Evolutionary conservation across 2,329 filamentous ascomycete genomes (phyloP).

Genomic region (Scedosporium dehoogii): DNA sequence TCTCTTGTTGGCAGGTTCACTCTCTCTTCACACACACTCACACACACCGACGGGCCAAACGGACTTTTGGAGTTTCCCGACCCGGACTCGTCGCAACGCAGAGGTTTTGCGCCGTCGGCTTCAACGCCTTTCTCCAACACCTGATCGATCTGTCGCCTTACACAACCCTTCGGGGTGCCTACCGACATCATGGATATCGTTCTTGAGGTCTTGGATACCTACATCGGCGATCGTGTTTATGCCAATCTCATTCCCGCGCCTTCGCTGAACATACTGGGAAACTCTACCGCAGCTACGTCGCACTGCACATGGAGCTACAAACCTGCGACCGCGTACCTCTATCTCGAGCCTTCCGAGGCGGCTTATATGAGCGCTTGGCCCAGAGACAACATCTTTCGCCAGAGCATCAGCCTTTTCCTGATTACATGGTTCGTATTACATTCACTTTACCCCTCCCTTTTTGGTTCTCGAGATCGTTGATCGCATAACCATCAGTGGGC

Average conservation of each 20-base stretch:
- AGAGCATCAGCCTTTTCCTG: conserved; percentile 65
- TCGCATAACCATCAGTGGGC: neutral
- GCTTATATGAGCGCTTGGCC: conserved; percentile 72
- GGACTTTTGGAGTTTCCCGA: too few relatives aligned
- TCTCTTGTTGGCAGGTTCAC: too few relatives aligned
- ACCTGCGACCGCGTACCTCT: conserved; percentile 62
- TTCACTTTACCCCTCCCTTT: too few relatives aligned
- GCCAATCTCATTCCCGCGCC: conserved; percentile 57
- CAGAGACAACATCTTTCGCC: conserved; percentile 68
- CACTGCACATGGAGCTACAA: conserved; percentile 59
- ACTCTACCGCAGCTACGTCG: conserved; percentile 41
- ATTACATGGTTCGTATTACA: conserved; percentile 64
- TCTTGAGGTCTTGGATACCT: conserved; percentile 76
- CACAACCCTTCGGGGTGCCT: too few relatives aligned
- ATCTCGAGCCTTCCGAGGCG: conserved; percentile 59
- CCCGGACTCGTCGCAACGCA: too few relatives aligned
- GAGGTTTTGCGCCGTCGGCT: neutral
- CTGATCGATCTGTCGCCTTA: too few relatives aligned
- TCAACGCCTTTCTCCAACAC: too few relatives aligned
- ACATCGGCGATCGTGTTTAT: conserved; percentile 71
- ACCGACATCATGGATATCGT: conserved; percentile 72
- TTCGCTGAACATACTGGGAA: conserved; percentile 41
- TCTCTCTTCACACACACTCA: too few relatives aligned
- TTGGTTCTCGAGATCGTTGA: conserved; percentile 1
- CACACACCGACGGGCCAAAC: too few relatives aligned